These are phyloP conservation scores for Sambucus nigra DNA, from an alignment of 129 eudicot genomes.

Conservation along the genomic window DNA sequence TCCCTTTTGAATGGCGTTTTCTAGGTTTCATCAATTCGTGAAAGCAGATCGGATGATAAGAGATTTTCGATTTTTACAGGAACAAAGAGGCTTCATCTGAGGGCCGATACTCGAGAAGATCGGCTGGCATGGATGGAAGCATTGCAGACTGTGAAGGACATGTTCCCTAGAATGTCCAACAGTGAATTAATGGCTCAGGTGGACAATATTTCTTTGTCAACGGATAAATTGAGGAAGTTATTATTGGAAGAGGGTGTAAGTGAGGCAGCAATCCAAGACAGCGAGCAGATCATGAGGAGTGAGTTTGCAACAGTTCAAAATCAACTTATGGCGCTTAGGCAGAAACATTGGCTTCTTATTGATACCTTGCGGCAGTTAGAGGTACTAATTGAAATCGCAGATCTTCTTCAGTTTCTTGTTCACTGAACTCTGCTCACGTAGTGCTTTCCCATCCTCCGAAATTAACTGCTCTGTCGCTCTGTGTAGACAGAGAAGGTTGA, in stretches of 20 bases:
- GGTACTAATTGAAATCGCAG: conserved; percentile 38
- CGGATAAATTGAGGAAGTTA: conserved; percentile 72
- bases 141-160: conserved; percentile 88
- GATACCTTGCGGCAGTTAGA: conserved; percentile 91
- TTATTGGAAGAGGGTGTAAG: conserved; percentile 69
- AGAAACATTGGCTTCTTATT: conserved; percentile 75
- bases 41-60: conserved; percentile 88
- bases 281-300: conserved; percentile 69
- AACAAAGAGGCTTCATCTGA: conserved; percentile 84
- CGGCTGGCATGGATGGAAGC: conserved; percentile 89
- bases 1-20: too few species aligned
- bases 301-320: conserved; percentile 80
- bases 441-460: neutral
- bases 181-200: conserved; percentile 82
- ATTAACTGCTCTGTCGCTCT: conserved; percentile 10
- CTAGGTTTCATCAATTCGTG: conserved; percentile 86
- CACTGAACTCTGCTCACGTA: neutral
- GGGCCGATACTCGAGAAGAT: conserved; percentile 84
- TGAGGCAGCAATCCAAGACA: conserved; percentile 78
- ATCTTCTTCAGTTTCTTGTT: conserved; percentile 13
- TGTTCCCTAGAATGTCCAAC: conserved; percentile 91
- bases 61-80: conserved; percentile 92
- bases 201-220: conserved; percentile 54
- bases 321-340: conserved; percentile 72
- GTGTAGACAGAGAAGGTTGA: conserved; percentile 98